Evolutionary conservation across 805 yeast genomes (phyloP), one percentile per base, ranked within the genome.

Genomic region (Candida insectalens): DNA sequence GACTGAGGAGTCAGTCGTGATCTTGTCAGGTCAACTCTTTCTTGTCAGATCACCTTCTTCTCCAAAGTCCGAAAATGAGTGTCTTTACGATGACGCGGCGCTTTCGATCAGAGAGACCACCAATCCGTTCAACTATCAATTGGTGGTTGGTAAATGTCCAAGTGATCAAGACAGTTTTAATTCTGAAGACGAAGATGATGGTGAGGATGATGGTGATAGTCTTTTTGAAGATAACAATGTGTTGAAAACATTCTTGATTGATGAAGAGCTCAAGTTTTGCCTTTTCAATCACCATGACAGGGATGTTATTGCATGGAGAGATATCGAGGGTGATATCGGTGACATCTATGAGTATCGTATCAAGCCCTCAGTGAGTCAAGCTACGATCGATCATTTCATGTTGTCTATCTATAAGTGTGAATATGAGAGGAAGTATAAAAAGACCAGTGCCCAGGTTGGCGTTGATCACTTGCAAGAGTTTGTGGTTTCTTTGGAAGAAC

Each of bases 11-110:
- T 56, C 84, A 21, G 72, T 76, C 7, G 65, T 71, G 47, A 66
- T 92, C 32, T 84, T 95, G 2, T 69, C 80, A 1, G 97, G 96
- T 3, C 79, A 77, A 57, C 66, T 89, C 30, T 82, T 67, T 49
- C 63, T 89, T 29, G 68, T 81, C 13, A 63, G 97, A 32, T 67
- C 83, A 1, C 81, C 83, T 5, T 68, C 66, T 16, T 83, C 95
- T 2, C 96, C 96, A 9, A 84, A 85, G 52, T 88, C 95, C 6
- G 87, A 77, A 18, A 63, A 76, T 23, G 96, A 92, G 55, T 80
- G 88, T 47, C 63, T 85, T 15, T 88, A 76, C 55, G 78, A 74
- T 38, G 94, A 84, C 45, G 88, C 94, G 2, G 74, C 75, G 25
- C 75, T 89, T 10, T 62, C 77, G 2, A 75, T 89, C 32, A 66